These are phyloP conservation scores for Murraya paniculata DNA, from an alignment of 345 rosid species.

Conservation along the genomic window DNA sequence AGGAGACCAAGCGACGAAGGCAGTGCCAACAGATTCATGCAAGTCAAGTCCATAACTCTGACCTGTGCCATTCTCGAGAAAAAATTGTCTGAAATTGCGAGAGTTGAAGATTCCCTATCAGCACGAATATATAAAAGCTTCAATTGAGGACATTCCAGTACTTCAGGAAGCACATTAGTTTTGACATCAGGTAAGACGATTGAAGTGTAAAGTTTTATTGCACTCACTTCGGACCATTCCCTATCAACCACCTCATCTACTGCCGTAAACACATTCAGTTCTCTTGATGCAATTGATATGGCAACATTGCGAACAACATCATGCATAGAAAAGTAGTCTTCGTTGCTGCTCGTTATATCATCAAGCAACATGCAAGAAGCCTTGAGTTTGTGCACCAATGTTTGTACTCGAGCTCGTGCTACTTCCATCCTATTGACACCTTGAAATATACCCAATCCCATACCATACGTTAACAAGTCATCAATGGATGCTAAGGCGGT, in stretches of 20 bases:
- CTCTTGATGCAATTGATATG: constrained; percentile 11
- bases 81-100: neutral
- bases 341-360: neutral
- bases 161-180: neutral
- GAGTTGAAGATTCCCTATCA: neutral
- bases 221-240: too few relatives aligned
- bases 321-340: neutral
- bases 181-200: neutral
- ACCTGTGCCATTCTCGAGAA: neutral
- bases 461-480: too few relatives aligned
- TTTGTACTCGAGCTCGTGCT: neutral
- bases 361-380: too few relatives aligned
- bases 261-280: neutral
- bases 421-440: too few relatives aligned
- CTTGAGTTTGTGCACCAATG: neutral
- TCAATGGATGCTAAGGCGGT: too few relatives aligned
- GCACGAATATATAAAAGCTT: neutral
- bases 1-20: too few relatives aligned
- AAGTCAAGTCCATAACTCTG: neutral
- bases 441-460: too few relatives aligned
- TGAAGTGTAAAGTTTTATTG: neutral
- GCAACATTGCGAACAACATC: too few relatives aligned
- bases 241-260: neutral
- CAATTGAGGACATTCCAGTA: neutral
- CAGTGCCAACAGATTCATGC: too few relatives aligned